Evolutionary conservation across 139 green algal genomes (phyloP).

Genomic region (Chlorella sp.): DNA sequence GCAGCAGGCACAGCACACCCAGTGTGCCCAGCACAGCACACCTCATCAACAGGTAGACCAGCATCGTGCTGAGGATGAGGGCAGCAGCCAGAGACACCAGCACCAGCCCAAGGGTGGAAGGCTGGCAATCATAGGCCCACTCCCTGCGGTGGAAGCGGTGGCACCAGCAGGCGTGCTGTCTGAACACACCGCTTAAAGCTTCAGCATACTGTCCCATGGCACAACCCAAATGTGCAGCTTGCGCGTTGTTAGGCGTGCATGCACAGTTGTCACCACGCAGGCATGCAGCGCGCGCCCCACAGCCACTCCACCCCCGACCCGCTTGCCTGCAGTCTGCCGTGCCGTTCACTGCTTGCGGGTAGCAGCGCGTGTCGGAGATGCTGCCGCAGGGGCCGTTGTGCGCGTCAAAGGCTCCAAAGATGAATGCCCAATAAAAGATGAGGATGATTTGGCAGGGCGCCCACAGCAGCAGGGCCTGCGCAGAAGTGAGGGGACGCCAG

Average conservation of each 20-base stretch:
- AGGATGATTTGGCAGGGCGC: constrained; percentile 3
- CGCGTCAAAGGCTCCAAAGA: background rate
- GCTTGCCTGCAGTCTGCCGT: background rate
- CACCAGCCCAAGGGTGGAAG: background rate
- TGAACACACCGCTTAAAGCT: too few relatives aligned
- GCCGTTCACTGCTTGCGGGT: background rate
- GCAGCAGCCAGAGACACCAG: background rate
- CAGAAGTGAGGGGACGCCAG: too few relatives aligned
- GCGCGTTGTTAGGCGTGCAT: too few relatives aligned
- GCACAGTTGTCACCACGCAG: background rate
- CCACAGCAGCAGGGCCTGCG: constrained; percentile 24
- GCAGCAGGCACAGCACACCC: background rate
- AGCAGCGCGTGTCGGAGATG: constrained; percentile 1
- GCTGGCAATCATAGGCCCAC: background rate
- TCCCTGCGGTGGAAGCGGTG: background rate
- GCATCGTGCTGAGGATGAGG: background rate
- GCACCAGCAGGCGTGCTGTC: too few relatives aligned
- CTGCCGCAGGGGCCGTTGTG: background rate
- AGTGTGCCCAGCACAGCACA: background rate
- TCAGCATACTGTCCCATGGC: too few relatives aligned
- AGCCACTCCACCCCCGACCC: background rate
- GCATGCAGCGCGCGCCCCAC: background rate
- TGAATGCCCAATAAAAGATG: background rate
- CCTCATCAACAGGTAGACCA: background rate
- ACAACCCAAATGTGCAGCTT: background rate